Conservation (phyloP, 2,329 filamentous ascomycete species). For the Paecilomyces dactylethromorphus region DNA sequence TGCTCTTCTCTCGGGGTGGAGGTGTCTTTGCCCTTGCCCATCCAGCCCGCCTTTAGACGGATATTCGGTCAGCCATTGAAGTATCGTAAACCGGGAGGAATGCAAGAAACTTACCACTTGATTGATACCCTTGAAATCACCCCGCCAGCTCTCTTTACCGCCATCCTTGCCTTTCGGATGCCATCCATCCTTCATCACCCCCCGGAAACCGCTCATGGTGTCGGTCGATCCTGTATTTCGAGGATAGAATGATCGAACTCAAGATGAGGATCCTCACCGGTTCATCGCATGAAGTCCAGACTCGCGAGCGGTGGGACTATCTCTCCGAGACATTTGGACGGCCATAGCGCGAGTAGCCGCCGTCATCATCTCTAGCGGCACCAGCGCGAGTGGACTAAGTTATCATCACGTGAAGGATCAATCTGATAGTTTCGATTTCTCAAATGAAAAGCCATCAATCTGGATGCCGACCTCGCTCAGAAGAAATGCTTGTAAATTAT, state of each 20-base stretch:
- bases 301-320: not conserved
- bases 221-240: not conserved
- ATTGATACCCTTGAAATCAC: slow-evolving; percentile 52
- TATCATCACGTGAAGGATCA: not conserved
- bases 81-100: slow-evolving; percentile 1
- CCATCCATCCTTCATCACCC: slow-evolving; percentile 47
- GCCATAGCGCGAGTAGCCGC: not conserved
- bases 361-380: not conserved
- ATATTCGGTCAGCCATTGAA: slow-evolving; percentile 13
- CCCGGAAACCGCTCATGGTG: slow-evolving; percentile 43
- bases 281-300: not conserved
- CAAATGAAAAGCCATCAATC: not conserved
- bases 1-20: slow-evolving; percentile 42
- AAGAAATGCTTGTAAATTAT: not conserved
- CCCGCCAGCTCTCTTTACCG: slow-evolving; percentile 48
- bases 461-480: not conserved
- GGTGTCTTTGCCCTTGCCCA: slow-evolving; percentile 42
- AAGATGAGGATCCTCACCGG: not conserved
- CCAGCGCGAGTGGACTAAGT: not conserved
- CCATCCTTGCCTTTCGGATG: slow-evolving; percentile 49
- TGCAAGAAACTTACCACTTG: slow-evolving; percentile 43
- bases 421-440: not conserved
- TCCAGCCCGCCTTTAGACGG: slow-evolving; percentile 47
- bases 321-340: slow-evolving; percentile 1
- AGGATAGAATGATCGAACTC: not conserved